These are phyloP conservation scores for Oryza brachyantha DNA, from an alignment of 176 grass and related monocot species.

Conservation along the genomic window DNA sequence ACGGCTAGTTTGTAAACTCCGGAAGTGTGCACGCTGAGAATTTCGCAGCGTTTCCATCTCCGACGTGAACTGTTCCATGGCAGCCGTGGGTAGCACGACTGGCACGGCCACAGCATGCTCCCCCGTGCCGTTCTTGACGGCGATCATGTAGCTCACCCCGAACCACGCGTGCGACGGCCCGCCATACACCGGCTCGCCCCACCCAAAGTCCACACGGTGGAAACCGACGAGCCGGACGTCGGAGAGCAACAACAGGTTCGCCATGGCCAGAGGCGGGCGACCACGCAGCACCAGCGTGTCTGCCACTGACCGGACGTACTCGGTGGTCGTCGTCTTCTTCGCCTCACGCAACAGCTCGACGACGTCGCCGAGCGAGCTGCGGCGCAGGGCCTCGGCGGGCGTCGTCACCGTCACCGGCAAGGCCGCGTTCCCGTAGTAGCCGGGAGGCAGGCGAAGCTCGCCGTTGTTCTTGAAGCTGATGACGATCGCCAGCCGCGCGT, in stretches of 20 bases:
- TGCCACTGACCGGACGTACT: conserved; percentile 30
- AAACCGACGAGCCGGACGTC: conserved; percentile 44
- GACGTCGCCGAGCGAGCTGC: not conserved
- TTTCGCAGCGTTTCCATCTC: conserved; percentile 13
- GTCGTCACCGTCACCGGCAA: not conserved
- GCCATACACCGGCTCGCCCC: conserved; percentile 38
- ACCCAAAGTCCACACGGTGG: conserved; percentile 38
- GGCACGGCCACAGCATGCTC: conserved; percentile 27
- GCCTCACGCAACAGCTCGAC: conserved; percentile 29
- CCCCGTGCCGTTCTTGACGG: not conserved
- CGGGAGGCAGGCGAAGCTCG: no score
- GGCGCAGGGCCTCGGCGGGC: not conserved
- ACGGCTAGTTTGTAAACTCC: no score
- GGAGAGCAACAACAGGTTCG: conserved; percentile 4
- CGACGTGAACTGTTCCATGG: conserved; percentile 36
- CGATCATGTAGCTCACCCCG: not conserved
- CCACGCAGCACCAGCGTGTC: conserved; percentile 26
- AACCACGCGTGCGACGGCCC: not conserved
- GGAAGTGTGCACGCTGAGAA: no score
- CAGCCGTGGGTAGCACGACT: conserved; percentile 21
- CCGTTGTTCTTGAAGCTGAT: no score
- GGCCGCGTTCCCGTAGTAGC: conserved; percentile 39
- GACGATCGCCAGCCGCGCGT: conserved; percentile 5
- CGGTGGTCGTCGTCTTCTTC: conserved; percentile 28
- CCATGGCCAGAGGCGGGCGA: not conserved